A percentile compares a stretch with the other conserved stretches of the same genome.
Evolutionary conservation across 306 rosid genomes (phyloP).

Genomic region (Ammopiptanthus mongolicus): DNA sequence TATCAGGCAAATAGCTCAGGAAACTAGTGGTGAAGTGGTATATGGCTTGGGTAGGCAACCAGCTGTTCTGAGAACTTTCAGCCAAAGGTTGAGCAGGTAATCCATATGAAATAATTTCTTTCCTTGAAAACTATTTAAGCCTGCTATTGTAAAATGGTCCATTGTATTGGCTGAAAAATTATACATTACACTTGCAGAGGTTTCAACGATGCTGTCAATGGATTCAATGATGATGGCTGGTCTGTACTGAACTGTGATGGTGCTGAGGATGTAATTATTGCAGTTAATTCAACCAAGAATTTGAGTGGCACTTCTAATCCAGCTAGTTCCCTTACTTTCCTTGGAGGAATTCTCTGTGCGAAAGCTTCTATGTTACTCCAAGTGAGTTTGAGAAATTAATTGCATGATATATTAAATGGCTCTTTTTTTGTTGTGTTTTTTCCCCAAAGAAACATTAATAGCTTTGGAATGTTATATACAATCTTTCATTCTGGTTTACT

Average conservation of each 20-base stretch:
- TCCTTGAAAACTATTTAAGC: background rate
- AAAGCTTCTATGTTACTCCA: conserved; percentile 79
- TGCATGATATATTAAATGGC: background rate
- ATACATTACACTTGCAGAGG: conserved; percentile 44
- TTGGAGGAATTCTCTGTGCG: conserved; percentile 70
- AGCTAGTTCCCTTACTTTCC: conserved; percentile 45
- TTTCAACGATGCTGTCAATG: conserved; percentile 69
- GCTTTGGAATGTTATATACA: background rate
- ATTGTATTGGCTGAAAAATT: background rate
- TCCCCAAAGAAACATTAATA: background rate
- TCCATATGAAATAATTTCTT: background rate
- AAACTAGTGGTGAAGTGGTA: conserved; percentile 71
- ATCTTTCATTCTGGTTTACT: background rate
- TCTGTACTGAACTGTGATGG: conserved; percentile 60
- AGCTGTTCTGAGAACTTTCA: conserved; percentile 69
- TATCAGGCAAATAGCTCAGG: conserved; percentile 71
- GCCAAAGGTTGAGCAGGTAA: conserved; percentile 74
- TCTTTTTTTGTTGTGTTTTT: background rate
- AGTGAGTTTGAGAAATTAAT: conserved; percentile 28
- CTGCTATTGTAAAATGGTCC: background rate
- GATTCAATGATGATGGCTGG: conserved; percentile 84
- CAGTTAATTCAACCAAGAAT: conserved; percentile 56
- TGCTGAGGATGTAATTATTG: conserved; percentile 61
- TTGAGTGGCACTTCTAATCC: conserved; percentile 40
- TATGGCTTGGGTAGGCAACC: conserved; percentile 80